These are phyloP conservation scores for Leptographium lundbergii DNA, from an alignment of 2,329 filamentous ascomycete genomes.

Conservation along the genomic window DNA sequence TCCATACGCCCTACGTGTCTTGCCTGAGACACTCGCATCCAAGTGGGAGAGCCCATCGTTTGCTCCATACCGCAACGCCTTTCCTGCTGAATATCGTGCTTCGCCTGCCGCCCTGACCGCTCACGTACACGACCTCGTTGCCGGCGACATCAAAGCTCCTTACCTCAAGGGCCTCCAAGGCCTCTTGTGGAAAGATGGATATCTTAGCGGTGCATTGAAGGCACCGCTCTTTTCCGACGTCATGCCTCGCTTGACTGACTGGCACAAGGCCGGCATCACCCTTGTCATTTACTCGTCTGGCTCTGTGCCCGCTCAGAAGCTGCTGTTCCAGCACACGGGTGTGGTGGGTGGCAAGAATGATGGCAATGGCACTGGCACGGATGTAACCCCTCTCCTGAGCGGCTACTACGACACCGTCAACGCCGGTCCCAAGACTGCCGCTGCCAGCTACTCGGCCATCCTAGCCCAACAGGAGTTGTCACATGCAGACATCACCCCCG, in stretches of 20 bases:
- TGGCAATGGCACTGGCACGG: conserved; percentile 22
- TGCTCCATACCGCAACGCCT: conserved; percentile 54
- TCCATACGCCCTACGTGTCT: conserved; percentile 58
- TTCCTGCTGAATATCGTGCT: conserved; percentile 50
- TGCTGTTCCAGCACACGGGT: conserved; percentile 59
- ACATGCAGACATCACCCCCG: conserved; percentile 24
- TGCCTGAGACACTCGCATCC: conserved; percentile 49
- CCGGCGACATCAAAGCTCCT: conserved; percentile 58
- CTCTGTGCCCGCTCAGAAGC: conserved; percentile 67
- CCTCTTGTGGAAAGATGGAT: conserved; percentile 65
- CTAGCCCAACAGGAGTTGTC: conserved; percentile 11
- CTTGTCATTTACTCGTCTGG: conserved; percentile 75
- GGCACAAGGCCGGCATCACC: conserved; percentile 40
- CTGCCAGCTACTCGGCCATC: conserved; percentile 55
- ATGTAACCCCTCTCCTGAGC: conserved; percentile 45
- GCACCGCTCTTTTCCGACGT: conserved; percentile 69
- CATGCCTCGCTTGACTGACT: conserved; percentile 45
- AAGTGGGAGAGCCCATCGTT: conserved; percentile 58
- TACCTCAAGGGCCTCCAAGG: conserved; percentile 74
- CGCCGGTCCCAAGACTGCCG: conserved; percentile 60
- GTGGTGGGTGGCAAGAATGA: conserved; percentile 16
- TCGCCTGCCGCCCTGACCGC: conserved; percentile 47
- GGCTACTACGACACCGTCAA: conserved; percentile 73
- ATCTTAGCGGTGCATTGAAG: conserved; percentile 53
- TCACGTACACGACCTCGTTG: conserved; percentile 59